Evolutionary conservation across 2,329 filamentous ascomycete genomes (phyloP), one percentile per base, ranked within the genome.

Genomic region (Fusarium lyarnte): DNA sequence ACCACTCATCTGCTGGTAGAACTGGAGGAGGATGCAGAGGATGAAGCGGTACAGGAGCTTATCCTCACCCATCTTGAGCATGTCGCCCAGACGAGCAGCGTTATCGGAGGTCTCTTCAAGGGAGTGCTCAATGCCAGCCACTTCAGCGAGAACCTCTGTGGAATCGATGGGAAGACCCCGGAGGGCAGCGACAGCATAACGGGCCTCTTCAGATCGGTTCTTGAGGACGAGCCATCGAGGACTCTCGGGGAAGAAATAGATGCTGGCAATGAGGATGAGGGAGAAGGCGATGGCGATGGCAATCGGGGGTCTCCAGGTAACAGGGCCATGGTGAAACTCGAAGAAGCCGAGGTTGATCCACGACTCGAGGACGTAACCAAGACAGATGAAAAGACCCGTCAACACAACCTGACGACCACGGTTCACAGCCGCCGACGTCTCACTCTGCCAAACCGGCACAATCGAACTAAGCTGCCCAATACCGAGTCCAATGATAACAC

Each of bases 391-490:
- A 6, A 88, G 79, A 27, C 86, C 87, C 11, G 87, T 86, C 27
- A 88, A 84, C 33, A 87, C 81, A 63, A 80, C 78, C 41, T 79
- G 73, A 10, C 76, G 77, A 73, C 88, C 88, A 76, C 89, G 84
- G 61, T 84, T 87, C 41, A 83, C 85, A 0, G 88, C 85, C 70
- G 88, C 86, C 4, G 78, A 75, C 1, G 77, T 79, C 75, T 89
- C 87, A 1, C 85, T 85, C 63, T 88, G 86, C 87, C 87, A 89
- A 1, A 86, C 87, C 1, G 87, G 87, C 6, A 80, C 78, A 8
- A 85, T 86, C 79, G 87, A 88, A 41, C 83, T 85, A 63, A 88
- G 80, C 29, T 88, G 74, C 7, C 87, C 88, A 27, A 89, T 82
- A 12, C 87, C 87, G 77, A 86, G 83, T 4, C 88, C 87, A 17